phyloP scores from a whole-genome alignment of 2,329 filamentous ascomycete species.

The Rhinocladiella mackenziei region DNA sequence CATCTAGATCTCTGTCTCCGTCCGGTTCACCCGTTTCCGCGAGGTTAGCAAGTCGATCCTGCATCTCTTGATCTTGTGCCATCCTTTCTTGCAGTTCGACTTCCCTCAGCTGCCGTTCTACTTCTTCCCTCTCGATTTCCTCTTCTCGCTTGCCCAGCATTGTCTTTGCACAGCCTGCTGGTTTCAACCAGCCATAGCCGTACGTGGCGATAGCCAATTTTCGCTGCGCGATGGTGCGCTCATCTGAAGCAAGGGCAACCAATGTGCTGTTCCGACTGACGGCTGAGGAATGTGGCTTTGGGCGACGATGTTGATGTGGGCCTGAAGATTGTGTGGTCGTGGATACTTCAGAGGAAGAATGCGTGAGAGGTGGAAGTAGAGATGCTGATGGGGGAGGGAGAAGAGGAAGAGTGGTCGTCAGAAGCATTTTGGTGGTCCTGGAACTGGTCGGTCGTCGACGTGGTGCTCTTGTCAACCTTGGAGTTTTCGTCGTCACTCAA shows the following conservation, averaged over 20 bases:
- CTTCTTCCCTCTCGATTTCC: conserved; percentile 79
- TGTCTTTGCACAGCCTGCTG: conserved; percentile 82
- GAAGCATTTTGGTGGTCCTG: conserved; percentile 15
- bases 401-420: conserved; percentile 21
- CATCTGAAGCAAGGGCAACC: conserved; percentile 68
- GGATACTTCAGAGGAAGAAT: conserved; percentile 8
- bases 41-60: conserved; percentile 41
- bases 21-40: conserved; percentile 34
- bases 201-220: conserved; percentile 81
- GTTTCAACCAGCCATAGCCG: conserved; percentile 84
- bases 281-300: conserved; percentile 17
- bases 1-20: conserved; percentile 44
- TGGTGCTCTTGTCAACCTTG: too few relatives aligned
- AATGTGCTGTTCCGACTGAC: conserved; percentile 51
- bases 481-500: too few relatives aligned
- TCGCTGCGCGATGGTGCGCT: conserved; percentile 69
- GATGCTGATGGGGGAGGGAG: conserved; percentile 24
- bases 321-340: conserved; percentile 3
- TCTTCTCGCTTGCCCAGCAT: conserved; percentile 88
- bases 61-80: conserved; percentile 31
- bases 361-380: conserved; percentile 22
- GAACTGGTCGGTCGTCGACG: too few relatives aligned
- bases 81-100: conserved; percentile 60
- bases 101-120: conserved; percentile 71
- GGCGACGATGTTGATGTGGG: conserved; percentile 22